These are phyloP conservation scores for Musa schizocarpa DNA, from an alignment of 176 grass and related monocot species.

Conservation along the genomic window DNA sequence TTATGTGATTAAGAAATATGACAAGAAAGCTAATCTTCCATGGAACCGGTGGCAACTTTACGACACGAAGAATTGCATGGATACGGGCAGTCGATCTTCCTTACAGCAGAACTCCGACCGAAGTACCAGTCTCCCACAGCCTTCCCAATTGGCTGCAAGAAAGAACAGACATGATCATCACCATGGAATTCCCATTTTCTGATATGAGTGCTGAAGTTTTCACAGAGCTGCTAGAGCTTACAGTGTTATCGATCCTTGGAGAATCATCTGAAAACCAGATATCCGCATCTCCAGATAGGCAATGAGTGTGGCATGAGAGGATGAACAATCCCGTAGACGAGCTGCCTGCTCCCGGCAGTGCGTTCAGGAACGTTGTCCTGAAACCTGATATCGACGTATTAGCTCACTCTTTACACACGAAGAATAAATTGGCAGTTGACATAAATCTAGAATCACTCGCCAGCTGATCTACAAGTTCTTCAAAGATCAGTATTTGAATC, in stretches of 20 bases:
- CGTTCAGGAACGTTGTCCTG: slow-evolving; percentile 52
- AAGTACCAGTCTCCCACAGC: slow-evolving; percentile 12
- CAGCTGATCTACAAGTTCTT: too few species aligned
- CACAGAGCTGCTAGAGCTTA: slow-evolving; percentile 7
- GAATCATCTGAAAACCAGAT: slow-evolving; percentile 53
- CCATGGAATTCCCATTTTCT: not conserved
- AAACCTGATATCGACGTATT: slow-evolving; percentile 36
- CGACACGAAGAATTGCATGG: slow-evolving; percentile 1
- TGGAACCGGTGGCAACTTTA: too few species aligned
- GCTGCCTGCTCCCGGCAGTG: slow-evolving; percentile 34
- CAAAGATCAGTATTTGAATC: too few species aligned
- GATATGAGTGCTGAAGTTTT: not conserved
- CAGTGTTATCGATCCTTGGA: slow-evolving; percentile 53
- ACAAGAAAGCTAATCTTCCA: too few species aligned
- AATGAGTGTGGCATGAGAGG: slow-evolving; percentile 77
- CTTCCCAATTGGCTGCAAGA: not conserved
- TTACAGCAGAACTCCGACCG: not conserved
- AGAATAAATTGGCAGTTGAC: not conserved
- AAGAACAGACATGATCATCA: not conserved
- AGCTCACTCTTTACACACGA: slow-evolving; percentile 1
- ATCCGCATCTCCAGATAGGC: slow-evolving; percentile 59
- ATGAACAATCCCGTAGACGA: slow-evolving; percentile 66
- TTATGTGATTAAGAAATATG: too few species aligned
- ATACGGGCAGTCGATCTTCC: not conserved
- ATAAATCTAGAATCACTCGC: not conserved